Base-by-base conservation (phyloP, 805 yeast genomes). In the Brettanomyces bruxellensis region DNA sequence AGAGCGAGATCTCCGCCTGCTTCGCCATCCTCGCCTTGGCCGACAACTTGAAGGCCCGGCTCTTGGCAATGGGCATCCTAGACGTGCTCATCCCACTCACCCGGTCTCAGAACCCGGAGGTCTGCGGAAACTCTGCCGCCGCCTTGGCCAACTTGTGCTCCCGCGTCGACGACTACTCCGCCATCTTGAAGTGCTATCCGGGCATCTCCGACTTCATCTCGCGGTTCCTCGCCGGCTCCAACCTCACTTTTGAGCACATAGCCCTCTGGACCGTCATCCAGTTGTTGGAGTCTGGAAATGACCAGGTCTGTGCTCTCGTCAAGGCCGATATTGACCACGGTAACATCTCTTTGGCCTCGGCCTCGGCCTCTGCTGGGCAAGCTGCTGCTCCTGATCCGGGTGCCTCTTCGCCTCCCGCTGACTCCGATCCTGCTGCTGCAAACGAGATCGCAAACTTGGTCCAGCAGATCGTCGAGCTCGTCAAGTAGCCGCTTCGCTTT, bases 111-210 rank as follows among this genome's bases (percentile, higher is more conserved):
- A 89, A 89, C 62, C 85, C 89, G 49, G 99, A 95, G 67, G 97
- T 93, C 14, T 93, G 96, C 64, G 99, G 99, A 47, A 93, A 93
- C 66, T 86, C 96, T 2, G 99, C 98, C 13, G 99, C 99, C 35
- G 98, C 99, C 2, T 75, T 93, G 54, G 99, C 99, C 30, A 93
- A 93, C 61, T 71, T 93, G 56, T 88, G 96, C 55, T 89, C 97
- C 4, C 80, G 96, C 66, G 87, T 91, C 35, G 78, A 77, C 56
- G 90, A 87, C 56, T 90, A 90, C 65, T 75, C 81, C 49, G 81
- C 83, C 52, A 86, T 93, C 50, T 73, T 88, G 48, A 75, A 78
- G 46, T 76, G 81, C 53, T 93, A 97, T 95, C 89, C 87, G 49
- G 98, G 98, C 47, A 83, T 93, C 49, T 75, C 79, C 50, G 93